A percentile compares a stretch with the other conserved stretches of the same genome.
phyloP scores from a whole-genome alignment of 2,329 filamentous ascomycete species.

The Curvularia eragrostidis region DNA sequence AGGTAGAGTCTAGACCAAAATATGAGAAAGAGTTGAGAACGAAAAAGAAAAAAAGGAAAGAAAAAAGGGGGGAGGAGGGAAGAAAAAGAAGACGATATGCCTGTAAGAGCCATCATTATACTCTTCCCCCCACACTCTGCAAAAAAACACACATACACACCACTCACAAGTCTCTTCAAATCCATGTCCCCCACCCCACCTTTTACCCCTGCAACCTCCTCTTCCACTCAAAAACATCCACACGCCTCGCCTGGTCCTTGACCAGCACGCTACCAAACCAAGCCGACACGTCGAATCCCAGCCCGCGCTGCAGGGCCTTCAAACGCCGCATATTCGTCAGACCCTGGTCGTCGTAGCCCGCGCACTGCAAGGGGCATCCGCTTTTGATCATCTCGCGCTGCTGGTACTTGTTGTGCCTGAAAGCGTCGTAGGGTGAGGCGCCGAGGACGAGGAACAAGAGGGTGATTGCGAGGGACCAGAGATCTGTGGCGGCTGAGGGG shows the following conservation, averaged over 20 bases:
- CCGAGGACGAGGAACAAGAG: conserved; percentile 54
- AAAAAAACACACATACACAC: too few relatives aligned
- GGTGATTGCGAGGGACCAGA: conserved; percentile 56
- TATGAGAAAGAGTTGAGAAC: not conserved
- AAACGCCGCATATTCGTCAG: conserved; percentile 37
- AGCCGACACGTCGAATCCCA: conserved; percentile 38
- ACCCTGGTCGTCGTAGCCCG: conserved; percentile 46
- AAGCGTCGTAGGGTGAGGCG: conserved; percentile 50
- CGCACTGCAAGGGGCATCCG: conserved; percentile 51
- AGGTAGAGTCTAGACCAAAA: not conserved
- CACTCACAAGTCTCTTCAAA: not conserved
- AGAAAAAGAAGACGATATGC: not conserved
- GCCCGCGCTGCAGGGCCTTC: conserved; percentile 34
- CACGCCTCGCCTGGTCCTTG: conserved; percentile 35
- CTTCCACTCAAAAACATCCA: conserved; percentile 42
- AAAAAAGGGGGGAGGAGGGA: not conserved
- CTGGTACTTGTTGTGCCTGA: conserved; percentile 51
- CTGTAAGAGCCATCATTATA: too few relatives aligned
- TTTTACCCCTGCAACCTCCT: conserved; percentile 17
- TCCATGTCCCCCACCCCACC: not conserved
- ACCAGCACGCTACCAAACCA: conserved; percentile 51
- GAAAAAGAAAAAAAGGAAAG: not conserved
- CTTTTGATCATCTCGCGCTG: conserved; percentile 54
- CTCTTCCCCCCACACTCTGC: too few relatives aligned
- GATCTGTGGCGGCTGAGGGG: conserved; percentile 49